Conservation (phyloP, 139 green algal species). For the Chlamydomonas urium region DNA sequence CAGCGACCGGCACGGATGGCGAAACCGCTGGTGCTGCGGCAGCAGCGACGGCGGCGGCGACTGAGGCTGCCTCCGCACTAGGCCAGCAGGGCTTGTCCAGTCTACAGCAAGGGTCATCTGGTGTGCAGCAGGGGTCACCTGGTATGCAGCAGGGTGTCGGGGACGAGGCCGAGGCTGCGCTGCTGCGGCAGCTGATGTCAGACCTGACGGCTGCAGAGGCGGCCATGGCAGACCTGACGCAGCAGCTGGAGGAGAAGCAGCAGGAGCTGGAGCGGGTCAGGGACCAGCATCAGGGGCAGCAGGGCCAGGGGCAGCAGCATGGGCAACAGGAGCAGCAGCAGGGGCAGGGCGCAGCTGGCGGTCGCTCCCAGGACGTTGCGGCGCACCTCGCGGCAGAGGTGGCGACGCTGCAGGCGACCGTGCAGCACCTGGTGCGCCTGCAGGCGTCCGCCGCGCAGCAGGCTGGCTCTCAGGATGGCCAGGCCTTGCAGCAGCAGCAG, state of each 20-base stretch:
- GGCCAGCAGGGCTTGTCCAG: too few relatives aligned
- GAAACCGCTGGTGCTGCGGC: not conserved
- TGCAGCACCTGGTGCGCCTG: too few relatives aligned
- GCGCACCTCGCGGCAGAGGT: not conserved
- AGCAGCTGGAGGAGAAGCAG: not conserved
- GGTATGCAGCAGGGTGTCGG: too few relatives aligned
- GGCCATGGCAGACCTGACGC: not conserved
- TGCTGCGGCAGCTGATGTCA: not conserved
- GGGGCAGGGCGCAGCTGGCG: not conserved
- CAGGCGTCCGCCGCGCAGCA: too few relatives aligned
- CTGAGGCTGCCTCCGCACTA: too few relatives aligned
- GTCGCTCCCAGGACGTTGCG: not conserved
- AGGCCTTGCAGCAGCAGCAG: slow-evolving; percentile 10
- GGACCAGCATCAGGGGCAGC: not conserved
- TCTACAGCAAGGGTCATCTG: too few relatives aligned
- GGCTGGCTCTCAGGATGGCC: too few relatives aligned
- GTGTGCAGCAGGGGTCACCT: too few relatives aligned
- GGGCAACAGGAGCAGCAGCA: slow-evolving; percentile 5
- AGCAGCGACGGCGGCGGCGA: too few relatives aligned
- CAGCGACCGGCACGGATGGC: not conserved
- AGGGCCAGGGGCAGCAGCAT: not conserved
- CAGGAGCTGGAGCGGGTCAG: not conserved
- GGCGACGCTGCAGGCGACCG: not conserved
- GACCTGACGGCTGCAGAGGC: not conserved
- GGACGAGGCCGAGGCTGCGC: not conserved